A percentile compares a stretch with the other conserved stretches of the same genome.
Evolutionary conservation across 306 rosid species (phyloP).

Genomic region (Purshia tridentata): DNA sequence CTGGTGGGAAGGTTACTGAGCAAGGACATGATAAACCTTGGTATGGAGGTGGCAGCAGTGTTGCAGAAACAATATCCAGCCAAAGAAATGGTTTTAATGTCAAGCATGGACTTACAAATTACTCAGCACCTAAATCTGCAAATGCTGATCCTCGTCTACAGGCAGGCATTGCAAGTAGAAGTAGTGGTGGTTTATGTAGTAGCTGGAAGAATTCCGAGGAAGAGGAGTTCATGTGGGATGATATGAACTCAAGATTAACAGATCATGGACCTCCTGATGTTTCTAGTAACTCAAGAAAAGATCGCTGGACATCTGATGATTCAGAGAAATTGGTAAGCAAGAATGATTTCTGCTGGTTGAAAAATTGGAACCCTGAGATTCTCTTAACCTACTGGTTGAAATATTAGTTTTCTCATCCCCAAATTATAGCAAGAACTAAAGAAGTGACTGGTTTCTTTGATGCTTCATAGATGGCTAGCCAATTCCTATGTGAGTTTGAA

Average conservation of each 20-base stretch:
- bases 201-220: conserved; percentile 94
- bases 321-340: conserved; percentile 67
- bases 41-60: conserved; percentile 48
- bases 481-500: neutral
- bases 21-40: conserved; percentile 57
- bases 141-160: conserved; percentile 44
- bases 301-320: conserved; percentile 59
- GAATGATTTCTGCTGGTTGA: conserved; percentile 19
- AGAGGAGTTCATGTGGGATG: conserved; percentile 89
- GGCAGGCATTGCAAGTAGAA: conserved; percentile 35
- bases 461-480: neutral
- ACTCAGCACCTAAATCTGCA: conserved; percentile 52
- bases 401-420: neutral
- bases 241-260: conserved; percentile 53
- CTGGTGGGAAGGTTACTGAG: conserved; percentile 49
- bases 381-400: neutral
- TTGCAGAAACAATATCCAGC: conserved; percentile 46
- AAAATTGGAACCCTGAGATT: conserved; percentile 6
- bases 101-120: conserved; percentile 48
- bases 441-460: neutral
- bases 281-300: conserved; percentile 45
- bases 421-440: neutral
- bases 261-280: conserved; percentile 42
- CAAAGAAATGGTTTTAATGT: conserved; percentile 65
- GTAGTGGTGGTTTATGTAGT: conserved; percentile 44